These are phyloP conservation scores for Boletus semigastroideus DNA, from an alignment of 1,284 basidiomycete species.

Conservation along the genomic window DNA sequence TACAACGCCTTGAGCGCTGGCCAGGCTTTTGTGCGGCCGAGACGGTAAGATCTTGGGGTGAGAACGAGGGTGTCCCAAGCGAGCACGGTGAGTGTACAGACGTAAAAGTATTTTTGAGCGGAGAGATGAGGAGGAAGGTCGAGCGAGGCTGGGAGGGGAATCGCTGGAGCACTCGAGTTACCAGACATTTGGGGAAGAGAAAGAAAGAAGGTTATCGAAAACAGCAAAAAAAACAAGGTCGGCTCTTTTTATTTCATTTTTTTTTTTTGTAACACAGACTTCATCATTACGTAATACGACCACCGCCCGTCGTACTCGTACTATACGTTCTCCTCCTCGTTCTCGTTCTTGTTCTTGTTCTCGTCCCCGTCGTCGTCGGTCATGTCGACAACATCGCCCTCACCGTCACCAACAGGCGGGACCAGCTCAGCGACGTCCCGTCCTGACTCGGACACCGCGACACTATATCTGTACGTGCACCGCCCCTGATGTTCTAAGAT, in stretches of 20 bases:
- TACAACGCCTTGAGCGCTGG: conserved; percentile 73
- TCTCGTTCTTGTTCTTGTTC: neutral
- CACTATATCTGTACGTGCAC: conserved; percentile 39
- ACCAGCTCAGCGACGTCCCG: neutral
- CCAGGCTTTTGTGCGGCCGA: conserved; percentile 68
- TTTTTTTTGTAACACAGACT: conserved; percentile 5
- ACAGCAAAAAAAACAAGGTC: neutral
- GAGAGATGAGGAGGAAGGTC: conserved; percentile 70
- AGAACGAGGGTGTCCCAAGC: conserved; percentile 85
- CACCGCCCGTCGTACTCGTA: neutral
- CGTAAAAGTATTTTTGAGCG: conserved; percentile 83
- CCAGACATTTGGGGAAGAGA: conserved; percentile 5
- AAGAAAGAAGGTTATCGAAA: neutral
- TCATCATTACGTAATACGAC: conserved; percentile 20
- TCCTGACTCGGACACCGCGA: conserved; percentile 27
- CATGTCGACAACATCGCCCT: conserved; percentile 18
- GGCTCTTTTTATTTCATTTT: neutral
- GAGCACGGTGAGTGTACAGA: conserved; percentile 81
- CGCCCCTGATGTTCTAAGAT: conserved; percentile 5
- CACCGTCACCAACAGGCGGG: neutral
- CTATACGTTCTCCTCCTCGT: neutral
- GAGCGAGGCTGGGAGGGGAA: conserved; percentile 52
- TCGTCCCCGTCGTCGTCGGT: neutral
- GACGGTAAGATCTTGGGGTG: conserved; percentile 71
- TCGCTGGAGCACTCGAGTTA: conserved; percentile 20